Evolutionary conservation across 306 rosid species (phyloP), one percentile per base, ranked within the genome.

Genomic region (Calophaca sinica): DNA sequence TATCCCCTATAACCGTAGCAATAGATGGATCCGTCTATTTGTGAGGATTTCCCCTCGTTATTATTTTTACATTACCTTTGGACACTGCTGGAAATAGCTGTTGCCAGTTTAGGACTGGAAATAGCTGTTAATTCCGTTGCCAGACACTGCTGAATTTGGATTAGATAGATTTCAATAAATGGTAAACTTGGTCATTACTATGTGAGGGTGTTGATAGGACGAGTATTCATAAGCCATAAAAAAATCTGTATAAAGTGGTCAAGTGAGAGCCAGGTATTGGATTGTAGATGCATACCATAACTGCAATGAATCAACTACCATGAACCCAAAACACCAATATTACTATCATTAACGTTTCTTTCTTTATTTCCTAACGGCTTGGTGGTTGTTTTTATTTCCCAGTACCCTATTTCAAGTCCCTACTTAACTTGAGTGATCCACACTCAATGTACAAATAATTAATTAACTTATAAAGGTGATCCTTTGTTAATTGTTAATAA

Each of bases 111-210:
- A 64, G 57, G 54, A 38, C 3, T 48, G 62, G 70, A 48, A 51
- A 41, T 65, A 36, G 80, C 52, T 53, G 59, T 39, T 62, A 74
- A 83, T 67, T 60, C 13, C 38, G 1, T 63, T 63, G 74, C 15
- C 6, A 68, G 66, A 29, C 55, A 41, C 42, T 0, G 44, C 11
- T 68, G 73, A 75, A 52, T 42, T 55, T 7, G 67, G 74, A 35
- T 64, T 28, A 9, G 77, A 48, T 78, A 49, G 60, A 74, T 60
- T 39, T 9, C 39, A 7, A 45, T 61, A 77, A 61, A 68, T 44
- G 80, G 13, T 6, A 48, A 80, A 20, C 5, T 38, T 29, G 66
- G 58, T 68, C 20, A 58, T 80, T 36, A 66, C 60, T 73, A 7
- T 48, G 70, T 45, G 45, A 49, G 50, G 77, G 10, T 72, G 54